Conservation (phyloP, 331 rosid genomes). For the Malus hybrid region DNA sequence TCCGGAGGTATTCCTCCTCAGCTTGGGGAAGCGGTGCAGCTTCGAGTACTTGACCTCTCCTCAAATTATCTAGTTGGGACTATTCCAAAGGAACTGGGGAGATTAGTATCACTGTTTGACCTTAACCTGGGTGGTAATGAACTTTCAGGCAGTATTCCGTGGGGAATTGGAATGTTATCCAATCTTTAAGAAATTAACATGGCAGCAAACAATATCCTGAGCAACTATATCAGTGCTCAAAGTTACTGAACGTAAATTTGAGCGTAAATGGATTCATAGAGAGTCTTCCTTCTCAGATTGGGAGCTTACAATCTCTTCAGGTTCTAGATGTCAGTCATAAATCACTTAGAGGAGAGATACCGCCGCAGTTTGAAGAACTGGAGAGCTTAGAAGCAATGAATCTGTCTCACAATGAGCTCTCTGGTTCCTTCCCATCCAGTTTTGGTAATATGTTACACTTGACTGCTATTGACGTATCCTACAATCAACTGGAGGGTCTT, state of each 20-base stretch:
- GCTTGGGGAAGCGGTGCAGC: neutral
- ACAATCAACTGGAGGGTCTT: slow-evolving; percentile 13
- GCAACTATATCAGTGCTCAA: neutral
- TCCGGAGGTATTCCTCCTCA: neutral
- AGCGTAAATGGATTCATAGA: neutral
- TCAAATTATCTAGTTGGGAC: neutral
- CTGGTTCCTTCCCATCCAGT: slow-evolving; percentile 10
- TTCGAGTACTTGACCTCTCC: neutral
- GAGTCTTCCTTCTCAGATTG: neutral
- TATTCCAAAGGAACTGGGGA: neutral
- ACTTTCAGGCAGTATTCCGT: neutral
- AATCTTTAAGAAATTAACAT: too few species aligned
- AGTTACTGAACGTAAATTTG: neutral
- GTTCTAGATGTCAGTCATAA: slow-evolving; percentile 10
- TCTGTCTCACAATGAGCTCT: slow-evolving; percentile 11
- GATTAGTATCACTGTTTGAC: neutral
- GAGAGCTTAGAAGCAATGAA: slow-evolving; percentile 3
- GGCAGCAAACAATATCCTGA: neutral
- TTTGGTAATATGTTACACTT: slow-evolving; percentile 7
- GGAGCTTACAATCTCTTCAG: neutral
- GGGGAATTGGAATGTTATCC: neutral
- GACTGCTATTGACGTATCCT: slow-evolving; percentile 4
- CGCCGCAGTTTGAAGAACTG: neutral
- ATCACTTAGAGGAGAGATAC: neutral
- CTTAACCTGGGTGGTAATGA: neutral